Evolutionary conservation across 2,329 filamentous ascomycete genomes (phyloP).

Genomic region (Pseudogymnoascus sp.): DNA sequence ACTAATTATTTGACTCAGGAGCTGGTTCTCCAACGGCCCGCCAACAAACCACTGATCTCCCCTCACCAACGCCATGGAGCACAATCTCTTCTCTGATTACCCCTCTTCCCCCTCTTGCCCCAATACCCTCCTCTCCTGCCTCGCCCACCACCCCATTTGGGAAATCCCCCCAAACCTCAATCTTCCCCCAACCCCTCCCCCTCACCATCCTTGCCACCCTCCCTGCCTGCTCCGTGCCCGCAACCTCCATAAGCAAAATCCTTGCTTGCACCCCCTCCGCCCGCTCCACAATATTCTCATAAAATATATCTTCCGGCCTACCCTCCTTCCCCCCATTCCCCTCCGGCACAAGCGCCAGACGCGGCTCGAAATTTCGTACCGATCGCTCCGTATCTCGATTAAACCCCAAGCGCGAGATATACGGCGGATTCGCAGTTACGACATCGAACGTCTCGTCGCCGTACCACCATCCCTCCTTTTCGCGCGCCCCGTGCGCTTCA

Average conservation of each 20-base stretch:
- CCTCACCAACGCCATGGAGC: background rate
- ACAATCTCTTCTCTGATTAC: background rate
- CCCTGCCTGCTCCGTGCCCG: conserved; percentile 57
- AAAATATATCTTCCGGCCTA: conserved; percentile 51
- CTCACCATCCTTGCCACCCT: conserved; percentile 49
- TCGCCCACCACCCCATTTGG: conserved; percentile 34
- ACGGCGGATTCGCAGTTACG: conserved; percentile 83
- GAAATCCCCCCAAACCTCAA: conserved; percentile 68
- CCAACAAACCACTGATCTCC: background rate
- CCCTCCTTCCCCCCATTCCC: background rate
- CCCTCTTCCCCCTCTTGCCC: background rate
- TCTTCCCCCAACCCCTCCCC: conserved; percentile 18
- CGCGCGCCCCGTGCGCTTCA: background rate
- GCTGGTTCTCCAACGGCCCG: background rate
- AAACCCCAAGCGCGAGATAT: conserved; percentile 62
- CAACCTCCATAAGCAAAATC: conserved; percentile 62
- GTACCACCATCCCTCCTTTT: background rate
- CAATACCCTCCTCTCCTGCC: background rate
- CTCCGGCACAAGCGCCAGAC: conserved; percentile 64
- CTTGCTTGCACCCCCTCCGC: conserved; percentile 41
- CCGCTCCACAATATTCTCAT: conserved; percentile 53
- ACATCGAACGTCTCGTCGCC: conserved; percentile 32
- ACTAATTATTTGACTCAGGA: background rate
- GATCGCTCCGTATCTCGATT: conserved; percentile 57
- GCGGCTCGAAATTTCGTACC: conserved; percentile 76